phyloP scores from a whole-genome alignment of 768 basidiomycete genomes.

The Boletus subcaerulescens region DNA sequence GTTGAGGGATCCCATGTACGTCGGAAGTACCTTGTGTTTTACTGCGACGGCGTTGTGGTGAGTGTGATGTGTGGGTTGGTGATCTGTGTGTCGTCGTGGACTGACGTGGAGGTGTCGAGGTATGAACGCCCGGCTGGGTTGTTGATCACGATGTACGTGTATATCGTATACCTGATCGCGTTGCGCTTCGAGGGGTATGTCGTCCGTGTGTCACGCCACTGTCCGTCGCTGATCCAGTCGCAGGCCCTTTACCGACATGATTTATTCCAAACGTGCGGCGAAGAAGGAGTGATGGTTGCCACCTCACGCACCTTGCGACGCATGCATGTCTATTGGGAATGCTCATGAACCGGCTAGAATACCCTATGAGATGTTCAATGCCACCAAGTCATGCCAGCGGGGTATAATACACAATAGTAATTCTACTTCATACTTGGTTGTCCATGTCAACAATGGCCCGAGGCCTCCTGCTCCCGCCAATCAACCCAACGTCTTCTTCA shows the following conservation, averaged over 20 bases:
- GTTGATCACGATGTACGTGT: conserved; percentile 75
- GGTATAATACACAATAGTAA: not conserved
- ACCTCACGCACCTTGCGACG: not conserved
- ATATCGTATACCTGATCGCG: conserved; percentile 80
- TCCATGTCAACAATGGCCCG: not conserved
- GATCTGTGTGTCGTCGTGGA: not conserved
- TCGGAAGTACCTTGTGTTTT: conserved; percentile 91
- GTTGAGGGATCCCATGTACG: conserved; percentile 93
- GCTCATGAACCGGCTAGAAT: not conserved
- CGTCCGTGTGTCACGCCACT: not conserved
- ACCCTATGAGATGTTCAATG: not conserved
- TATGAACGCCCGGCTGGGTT: conserved; percentile 85
- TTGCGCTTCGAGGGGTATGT: conserved; percentile 87
- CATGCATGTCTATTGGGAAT: not conserved
- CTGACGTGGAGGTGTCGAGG: conserved; percentile 41
- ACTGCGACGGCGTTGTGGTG: conserved; percentile 84
- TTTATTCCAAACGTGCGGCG: conserved; percentile 55
- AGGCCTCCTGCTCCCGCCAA: conserved; percentile 16
- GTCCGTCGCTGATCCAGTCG: not conserved
- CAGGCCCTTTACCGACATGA: conserved; percentile 81
- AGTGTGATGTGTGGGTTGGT: conserved; percentile 23
- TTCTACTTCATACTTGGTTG: not conserved
- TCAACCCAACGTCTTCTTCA: conserved; percentile 19
- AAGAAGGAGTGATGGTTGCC: conserved; percentile 17
- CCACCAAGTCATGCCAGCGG: not conserved